A percentile compares a stretch with the other conserved stretches of the same genome.
Conservation (phyloP, 805 yeast genomes). For the Yamadazyma philogaea region DNA sequence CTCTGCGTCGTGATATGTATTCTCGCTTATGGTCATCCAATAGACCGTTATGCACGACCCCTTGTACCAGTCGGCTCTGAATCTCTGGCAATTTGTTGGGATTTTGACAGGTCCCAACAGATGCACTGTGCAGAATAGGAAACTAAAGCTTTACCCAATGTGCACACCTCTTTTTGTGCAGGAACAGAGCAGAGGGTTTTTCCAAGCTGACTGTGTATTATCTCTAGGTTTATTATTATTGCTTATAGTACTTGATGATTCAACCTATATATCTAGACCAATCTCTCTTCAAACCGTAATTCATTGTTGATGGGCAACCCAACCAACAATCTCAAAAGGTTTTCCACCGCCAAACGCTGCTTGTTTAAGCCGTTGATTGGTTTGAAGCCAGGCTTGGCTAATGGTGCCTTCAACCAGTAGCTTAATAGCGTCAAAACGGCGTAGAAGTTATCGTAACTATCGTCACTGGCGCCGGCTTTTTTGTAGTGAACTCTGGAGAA, state of each 20-base stretch:
- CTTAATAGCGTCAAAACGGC: constrained; percentile 82
- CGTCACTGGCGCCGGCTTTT: constrained; percentile 37
- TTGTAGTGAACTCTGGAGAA: constrained; percentile 81
- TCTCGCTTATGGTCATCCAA: no score
- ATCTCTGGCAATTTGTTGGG: no score
- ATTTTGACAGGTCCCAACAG: no score
- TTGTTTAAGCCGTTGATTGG: constrained; percentile 92
- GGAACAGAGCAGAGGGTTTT: no score
- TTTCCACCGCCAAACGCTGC: constrained; percentile 90
- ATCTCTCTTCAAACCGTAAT: constrained; percentile 91
- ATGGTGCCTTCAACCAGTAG: constrained; percentile 96
- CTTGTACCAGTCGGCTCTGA: no score
- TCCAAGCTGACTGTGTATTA: no score
- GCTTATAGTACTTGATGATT: background rate
- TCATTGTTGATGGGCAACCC: constrained; percentile 91
- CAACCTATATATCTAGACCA: constrained; percentile 26
- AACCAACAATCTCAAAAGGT: constrained; percentile 81
- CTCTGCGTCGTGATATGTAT: no score
- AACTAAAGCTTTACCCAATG: no score
- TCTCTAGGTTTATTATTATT: no score
- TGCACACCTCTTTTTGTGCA: no score
- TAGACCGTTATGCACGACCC: no score
- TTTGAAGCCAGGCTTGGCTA: constrained; percentile 85
- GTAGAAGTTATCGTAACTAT: constrained; percentile 64
- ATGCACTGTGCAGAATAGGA: no score